phyloP scores from a whole-genome alignment of 257 asterid genomes.

The Penstemon davidsonii region DNA sequence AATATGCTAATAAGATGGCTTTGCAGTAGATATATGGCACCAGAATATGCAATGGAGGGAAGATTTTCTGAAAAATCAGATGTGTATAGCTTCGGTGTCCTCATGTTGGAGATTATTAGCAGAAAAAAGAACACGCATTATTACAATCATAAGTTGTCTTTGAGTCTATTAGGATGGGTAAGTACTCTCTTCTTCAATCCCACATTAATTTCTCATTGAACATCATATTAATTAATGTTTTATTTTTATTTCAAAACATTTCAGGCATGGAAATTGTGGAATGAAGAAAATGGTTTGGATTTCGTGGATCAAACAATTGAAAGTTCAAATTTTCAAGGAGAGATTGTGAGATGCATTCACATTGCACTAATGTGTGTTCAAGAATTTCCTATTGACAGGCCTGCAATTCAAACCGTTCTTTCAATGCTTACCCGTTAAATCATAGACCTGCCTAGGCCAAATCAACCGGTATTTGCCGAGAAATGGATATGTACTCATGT shows the following conservation, averaged over 20 bases:
- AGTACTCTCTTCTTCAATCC: not conserved
- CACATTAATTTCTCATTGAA: too few relatives aligned
- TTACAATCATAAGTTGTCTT: slow-evolving; percentile 27
- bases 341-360: slow-evolving; percentile 40
- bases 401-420: slow-evolving; percentile 38
- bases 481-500: not conserved
- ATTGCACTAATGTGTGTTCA: slow-evolving; percentile 49
- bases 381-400: slow-evolving; percentile 36
- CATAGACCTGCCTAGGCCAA: slow-evolving; percentile 23
- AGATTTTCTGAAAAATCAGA: slow-evolving; percentile 36
- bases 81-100: slow-evolving; percentile 38
- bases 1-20: not conserved
- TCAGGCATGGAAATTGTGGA: slow-evolving; percentile 37
- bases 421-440: slow-evolving; percentile 34
- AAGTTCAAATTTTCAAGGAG: slow-evolving; percentile 1
- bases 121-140: slow-evolving; percentile 35
- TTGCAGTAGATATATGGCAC: slow-evolving; percentile 46
- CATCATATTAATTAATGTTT: not conserved
- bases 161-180: slow-evolving; percentile 35
- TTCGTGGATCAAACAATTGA: slow-evolving; percentile 36
- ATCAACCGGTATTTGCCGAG: slow-evolving; percentile 29
- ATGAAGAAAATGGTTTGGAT: slow-evolving; percentile 25
- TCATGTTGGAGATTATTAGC: slow-evolving; percentile 32
- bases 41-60: slow-evolving; percentile 41
- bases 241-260: too few relatives aligned